phyloP scores from a whole-genome alignment of 1,284 basidiomycete species.

The Trichosporon coremiiforme region DNA sequence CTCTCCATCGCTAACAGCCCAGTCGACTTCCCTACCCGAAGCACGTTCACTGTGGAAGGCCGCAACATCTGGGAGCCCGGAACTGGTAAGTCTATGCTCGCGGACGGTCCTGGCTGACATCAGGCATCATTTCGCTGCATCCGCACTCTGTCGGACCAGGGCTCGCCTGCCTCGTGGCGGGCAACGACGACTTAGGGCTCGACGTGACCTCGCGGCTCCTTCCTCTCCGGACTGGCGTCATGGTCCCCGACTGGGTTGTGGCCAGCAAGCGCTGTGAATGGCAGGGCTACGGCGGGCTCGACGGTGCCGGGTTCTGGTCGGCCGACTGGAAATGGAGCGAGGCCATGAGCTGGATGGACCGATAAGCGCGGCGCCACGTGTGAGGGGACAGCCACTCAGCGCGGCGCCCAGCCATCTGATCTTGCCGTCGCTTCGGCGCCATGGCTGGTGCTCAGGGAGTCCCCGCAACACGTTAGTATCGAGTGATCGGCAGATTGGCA shows the following conservation, averaged over 20 bases:
- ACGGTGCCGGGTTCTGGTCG: constrained; percentile 60
- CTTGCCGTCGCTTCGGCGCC: not conserved
- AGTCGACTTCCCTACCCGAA: constrained; percentile 51
- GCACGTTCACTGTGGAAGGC: constrained; percentile 39
- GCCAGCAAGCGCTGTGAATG: constrained; percentile 61
- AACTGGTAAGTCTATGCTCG: constrained; percentile 39
- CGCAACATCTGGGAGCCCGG: constrained; percentile 43
- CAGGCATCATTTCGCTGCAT: constrained; percentile 68
- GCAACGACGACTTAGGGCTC: constrained; percentile 63
- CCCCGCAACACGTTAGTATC: not conserved
- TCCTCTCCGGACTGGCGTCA: constrained; percentile 74
- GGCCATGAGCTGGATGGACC: constrained; percentile 51
- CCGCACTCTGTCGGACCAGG: constrained; percentile 62
- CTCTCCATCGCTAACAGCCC: constrained; percentile 6
- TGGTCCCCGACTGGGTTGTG: constrained; percentile 72
- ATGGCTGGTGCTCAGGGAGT: not conserved
- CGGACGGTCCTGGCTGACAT: constrained; percentile 5
- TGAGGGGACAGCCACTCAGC: not conserved
- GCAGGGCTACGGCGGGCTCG: constrained; percentile 69
- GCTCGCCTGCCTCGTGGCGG: constrained; percentile 65
- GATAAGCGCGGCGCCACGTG: constrained; percentile 16
- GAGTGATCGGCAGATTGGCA: not conserved
- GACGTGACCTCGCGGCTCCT: constrained; percentile 71
- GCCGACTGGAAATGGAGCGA: constrained; percentile 44
- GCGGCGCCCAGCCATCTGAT: no score